Conservation (phyloP, 1,284 basidiomycete genomes). For the Trichosporon coremiiforme region DNA sequence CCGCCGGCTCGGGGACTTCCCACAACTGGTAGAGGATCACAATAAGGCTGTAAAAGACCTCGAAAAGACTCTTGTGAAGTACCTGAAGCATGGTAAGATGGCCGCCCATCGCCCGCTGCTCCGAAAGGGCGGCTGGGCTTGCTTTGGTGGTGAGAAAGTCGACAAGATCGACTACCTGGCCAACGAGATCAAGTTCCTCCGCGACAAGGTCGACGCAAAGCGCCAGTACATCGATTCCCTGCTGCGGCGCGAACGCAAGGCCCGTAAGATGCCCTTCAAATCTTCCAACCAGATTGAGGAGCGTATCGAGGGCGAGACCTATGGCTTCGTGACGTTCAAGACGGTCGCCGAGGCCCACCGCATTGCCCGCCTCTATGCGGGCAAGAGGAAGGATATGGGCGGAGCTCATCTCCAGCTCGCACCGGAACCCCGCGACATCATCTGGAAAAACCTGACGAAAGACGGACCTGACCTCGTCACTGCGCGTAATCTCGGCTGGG, state of each 20-base stretch:
- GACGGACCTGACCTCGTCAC: slow-evolving; percentile 67
- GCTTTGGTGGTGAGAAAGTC: slow-evolving; percentile 70
- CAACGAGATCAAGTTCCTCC: slow-evolving; percentile 62
- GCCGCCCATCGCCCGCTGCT: slow-evolving; percentile 74
- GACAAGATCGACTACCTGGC: slow-evolving; percentile 85
- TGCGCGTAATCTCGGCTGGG: slow-evolving; percentile 71
- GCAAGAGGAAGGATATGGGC: slow-evolving; percentile 50
- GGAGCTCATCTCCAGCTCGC: slow-evolving; percentile 51
- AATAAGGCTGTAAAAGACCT: slow-evolving; percentile 82
- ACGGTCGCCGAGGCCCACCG: slow-evolving; percentile 78
- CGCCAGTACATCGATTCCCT: slow-evolving; percentile 70
- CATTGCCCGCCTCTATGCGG: slow-evolving; percentile 53
- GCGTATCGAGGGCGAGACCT: slow-evolving; percentile 68
- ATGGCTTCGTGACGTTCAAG: slow-evolving; percentile 91
- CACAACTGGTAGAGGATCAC: slow-evolving; percentile 65
- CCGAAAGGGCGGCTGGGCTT: slow-evolving; percentile 70
- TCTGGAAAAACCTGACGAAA: slow-evolving; percentile 85
- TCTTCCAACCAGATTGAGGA: slow-evolving; percentile 31
- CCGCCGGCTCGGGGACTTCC: slow-evolving; percentile 54
- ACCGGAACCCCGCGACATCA: slow-evolving; percentile 57
- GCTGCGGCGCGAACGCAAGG: slow-evolving; percentile 48
- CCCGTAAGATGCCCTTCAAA: slow-evolving; percentile 36
- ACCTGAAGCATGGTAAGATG: slow-evolving; percentile 75
- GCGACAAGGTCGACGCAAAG: slow-evolving; percentile 77
- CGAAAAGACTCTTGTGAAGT: slow-evolving; percentile 78